Conservation (phyloP, 176 grass and related monocot genomes). For the Bolboschoenus planiculmis region DNA sequence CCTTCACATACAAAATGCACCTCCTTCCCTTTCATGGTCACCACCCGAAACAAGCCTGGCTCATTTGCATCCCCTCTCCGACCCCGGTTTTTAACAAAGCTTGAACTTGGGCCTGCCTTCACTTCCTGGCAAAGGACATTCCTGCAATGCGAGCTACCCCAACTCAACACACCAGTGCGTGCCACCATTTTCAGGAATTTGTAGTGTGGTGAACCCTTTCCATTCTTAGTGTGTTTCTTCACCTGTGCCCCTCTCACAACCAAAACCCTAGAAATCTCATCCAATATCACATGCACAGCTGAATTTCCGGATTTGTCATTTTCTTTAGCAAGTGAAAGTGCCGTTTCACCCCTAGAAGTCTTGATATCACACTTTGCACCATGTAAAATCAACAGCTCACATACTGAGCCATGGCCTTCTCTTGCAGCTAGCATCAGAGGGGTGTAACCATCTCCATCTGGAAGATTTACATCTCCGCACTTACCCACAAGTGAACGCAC, state of each 20-base stretch:
- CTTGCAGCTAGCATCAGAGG: slow-evolving; percentile 85
- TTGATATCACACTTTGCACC: slow-evolving; percentile 50
- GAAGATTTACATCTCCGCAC: slow-evolving; percentile 58
- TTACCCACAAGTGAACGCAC: slow-evolving; percentile 43
- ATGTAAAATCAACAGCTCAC: slow-evolving; percentile 58
- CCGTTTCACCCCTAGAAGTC: slow-evolving; percentile 58
- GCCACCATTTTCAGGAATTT: slow-evolving; percentile 64
- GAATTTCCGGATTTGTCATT: slow-evolving; percentile 38
- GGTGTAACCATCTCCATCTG: slow-evolving; percentile 72
- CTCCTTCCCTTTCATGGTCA: slow-evolving; percentile 68
- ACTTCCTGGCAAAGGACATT: slow-evolving; percentile 76
- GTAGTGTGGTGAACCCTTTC: slow-evolving; percentile 52
- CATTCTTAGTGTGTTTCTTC: slow-evolving; percentile 80
- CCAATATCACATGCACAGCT: slow-evolving; percentile 60
- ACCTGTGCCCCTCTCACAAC: slow-evolving; percentile 51
- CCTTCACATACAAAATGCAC: slow-evolving; percentile 84
- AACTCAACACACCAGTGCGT: slow-evolving; percentile 58
- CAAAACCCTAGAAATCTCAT: slow-evolving; percentile 58
- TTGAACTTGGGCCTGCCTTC: slow-evolving; percentile 57
- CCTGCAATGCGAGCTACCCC: slow-evolving; percentile 53
- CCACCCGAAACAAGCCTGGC: slow-evolving; percentile 73
- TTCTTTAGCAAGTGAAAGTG: slow-evolving; percentile 60
- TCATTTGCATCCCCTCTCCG: slow-evolving; percentile 45
- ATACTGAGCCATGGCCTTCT: slow-evolving; percentile 57
- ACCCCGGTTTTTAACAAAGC: slow-evolving; percentile 53